phyloP scores from a whole-genome alignment of 1,284 basidiomycete genomes.

The Stygiomarasmius scandens region DNA sequence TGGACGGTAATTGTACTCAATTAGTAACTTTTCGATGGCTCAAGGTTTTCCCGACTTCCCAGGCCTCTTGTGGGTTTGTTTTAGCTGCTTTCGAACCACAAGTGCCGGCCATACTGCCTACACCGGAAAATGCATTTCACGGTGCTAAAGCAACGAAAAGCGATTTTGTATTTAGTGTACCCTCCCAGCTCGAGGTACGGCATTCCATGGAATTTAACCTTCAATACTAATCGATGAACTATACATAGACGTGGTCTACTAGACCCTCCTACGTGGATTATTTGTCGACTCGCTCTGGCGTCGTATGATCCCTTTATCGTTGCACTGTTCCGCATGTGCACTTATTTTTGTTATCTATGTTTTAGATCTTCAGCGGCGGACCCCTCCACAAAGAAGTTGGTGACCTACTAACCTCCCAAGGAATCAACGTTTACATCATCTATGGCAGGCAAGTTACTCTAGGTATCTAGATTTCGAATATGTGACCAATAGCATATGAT shows the following conservation, averaged over 20 bases:
- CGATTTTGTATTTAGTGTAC: conserved; percentile 27
- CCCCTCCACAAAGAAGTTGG: conserved; percentile 29
- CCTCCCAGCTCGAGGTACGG: conserved; percentile 32
- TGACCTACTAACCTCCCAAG: conserved; percentile 23
- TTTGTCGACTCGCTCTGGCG: conserved; percentile 9
- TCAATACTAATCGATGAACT: background rate
- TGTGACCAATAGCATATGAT: background rate
- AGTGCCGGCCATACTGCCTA: conserved; percentile 24
- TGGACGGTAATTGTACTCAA: conserved; percentile 10
- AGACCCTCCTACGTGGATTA: conserved; percentile 9
- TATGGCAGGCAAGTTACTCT: conserved; percentile 25
- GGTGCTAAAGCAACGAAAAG: conserved; percentile 18
- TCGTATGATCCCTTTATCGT: conserved; percentile 6
- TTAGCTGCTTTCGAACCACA: conserved; percentile 25
- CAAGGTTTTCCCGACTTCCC: background rate
- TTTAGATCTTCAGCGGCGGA: conserved; percentile 32
- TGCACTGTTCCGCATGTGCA: background rate
- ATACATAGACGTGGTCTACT: conserved; percentile 17
- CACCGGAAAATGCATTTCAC: conserved; percentile 26
- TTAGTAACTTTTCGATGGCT: conserved; percentile 9
- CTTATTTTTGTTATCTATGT: background rate
- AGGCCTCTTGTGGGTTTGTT: conserved; percentile 27
- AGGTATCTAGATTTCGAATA: background rate
- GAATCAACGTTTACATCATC: conserved; percentile 24
- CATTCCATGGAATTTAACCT: conserved; percentile 1